Evolutionary conservation across 2,329 filamentous ascomycete genomes (phyloP), one percentile per base, ranked within the genome.

Genomic region (Exophiala calicioides): DNA sequence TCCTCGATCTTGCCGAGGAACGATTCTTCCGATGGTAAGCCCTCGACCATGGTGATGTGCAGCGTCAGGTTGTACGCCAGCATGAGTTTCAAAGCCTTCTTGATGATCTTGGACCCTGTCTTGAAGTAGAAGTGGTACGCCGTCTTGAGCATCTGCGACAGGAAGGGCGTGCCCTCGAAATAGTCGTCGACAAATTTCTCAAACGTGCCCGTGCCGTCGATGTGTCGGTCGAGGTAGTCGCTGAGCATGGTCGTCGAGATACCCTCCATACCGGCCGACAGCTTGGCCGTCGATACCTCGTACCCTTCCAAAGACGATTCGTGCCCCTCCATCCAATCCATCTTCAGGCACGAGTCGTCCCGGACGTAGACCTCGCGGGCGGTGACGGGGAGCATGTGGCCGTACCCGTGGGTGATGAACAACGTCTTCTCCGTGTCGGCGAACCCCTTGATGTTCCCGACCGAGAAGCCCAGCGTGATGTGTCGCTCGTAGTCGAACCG

Each of bases 321-420:
- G 52, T 82, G 79, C 4, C 84, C 84, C 76, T 97, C 91, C 41
- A 91, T 83, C 91, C 91, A 97, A 70, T 96, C 90, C 41, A 96
- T 79, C 57, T 86, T 84, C 72, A 97, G 94, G 75, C 89, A 95
- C 70, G 87, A 88, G 59, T 95, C 89, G 56, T 97, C 90, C 40
- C 85, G 83, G 15, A 97, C 90, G 58, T 84, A 95, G 30, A 97
- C 90, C 70, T 96, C 90, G 50, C 91, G 88, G 43, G 93, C 91
- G 75, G 86, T 90, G 68, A 97, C 88, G 27, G 91, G 90, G 40
- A 97, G 79, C 61, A 88, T 88, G 68, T 94, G 91, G 35, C 91
- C 91, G 62, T 96, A 97, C 24, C 91, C 91, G 66, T 97, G 91
- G 8, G 91, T 96, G 68, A 97, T 90, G 82, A 90, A 96, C 69